phyloP scores from a whole-genome alignment of 495 filamentous ascomycete genomes.

The Lasiosphaeria hispida region DNA sequence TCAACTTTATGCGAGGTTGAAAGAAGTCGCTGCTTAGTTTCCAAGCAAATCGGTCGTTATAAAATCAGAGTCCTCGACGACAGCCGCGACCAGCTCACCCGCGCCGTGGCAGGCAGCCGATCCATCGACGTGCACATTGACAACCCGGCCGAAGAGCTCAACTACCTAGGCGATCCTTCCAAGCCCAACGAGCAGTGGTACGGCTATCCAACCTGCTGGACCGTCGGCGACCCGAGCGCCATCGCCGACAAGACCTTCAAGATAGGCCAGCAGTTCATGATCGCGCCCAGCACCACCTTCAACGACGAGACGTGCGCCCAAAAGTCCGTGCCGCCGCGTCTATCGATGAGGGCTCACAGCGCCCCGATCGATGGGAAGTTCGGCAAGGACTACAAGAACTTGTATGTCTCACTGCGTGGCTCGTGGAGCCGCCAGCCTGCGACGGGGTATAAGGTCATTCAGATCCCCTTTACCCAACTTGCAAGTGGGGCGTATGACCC shows the following conservation, averaged over 20 bases:
- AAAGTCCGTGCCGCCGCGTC: slow-evolving; percentile 43
- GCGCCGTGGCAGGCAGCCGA: slow-evolving; percentile 38
- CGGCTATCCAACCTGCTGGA: slow-evolving; percentile 69
- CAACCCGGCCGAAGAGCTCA: slow-evolving; percentile 71
- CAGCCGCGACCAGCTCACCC: slow-evolving; percentile 13
- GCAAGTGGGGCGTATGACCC: slow-evolving; percentile 37
- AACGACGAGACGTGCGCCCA: slow-evolving; percentile 51
- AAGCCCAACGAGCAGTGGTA: slow-evolving; percentile 45
- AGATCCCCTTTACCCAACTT: slow-evolving; percentile 37
- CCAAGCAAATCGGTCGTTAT: too few relatives aligned
- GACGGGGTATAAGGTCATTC: slow-evolving; percentile 40
- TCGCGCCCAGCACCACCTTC: slow-evolving; percentile 43
- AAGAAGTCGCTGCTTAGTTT: too few relatives aligned
- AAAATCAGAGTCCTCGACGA: too few relatives aligned
- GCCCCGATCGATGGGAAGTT: slow-evolving; percentile 56
- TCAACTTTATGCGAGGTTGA: too few relatives aligned
- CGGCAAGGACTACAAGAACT: slow-evolving; percentile 46
- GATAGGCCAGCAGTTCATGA: slow-evolving; percentile 51
- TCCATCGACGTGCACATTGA: slow-evolving; percentile 58
- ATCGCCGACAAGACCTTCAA: slow-evolving; percentile 43
- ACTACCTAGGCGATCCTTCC: slow-evolving; percentile 51
- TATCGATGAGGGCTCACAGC: slow-evolving; percentile 57
- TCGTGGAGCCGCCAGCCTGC: slow-evolving; percentile 51
- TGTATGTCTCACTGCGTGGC: slow-evolving; percentile 61
- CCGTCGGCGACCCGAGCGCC: slow-evolving; percentile 55